Percentiles rank a stretch among this genome's conserved stretches.
phyloP scores from a whole-genome alignment of 1,139 yeast genomes.

The Candida buenavistaensis region DNA sequence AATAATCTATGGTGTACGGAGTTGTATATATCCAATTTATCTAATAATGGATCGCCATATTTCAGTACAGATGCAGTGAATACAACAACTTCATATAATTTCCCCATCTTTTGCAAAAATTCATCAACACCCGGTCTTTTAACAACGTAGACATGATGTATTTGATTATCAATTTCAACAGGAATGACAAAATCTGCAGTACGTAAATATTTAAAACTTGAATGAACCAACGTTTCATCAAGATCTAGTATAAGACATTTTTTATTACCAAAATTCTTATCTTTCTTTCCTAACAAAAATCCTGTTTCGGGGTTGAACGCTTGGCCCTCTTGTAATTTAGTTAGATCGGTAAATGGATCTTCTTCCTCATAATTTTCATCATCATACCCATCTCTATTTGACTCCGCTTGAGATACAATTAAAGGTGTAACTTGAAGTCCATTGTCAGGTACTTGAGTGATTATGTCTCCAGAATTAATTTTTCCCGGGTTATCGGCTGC shows the following conservation, averaged over 20 bases:
- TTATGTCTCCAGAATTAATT: constrained; percentile 9
- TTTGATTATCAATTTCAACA: constrained; percentile 76
- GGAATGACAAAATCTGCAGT: constrained; percentile 96
- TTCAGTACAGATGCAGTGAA: constrained; percentile 95
- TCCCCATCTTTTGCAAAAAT: constrained; percentile 79
- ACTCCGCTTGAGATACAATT: constrained; percentile 22
- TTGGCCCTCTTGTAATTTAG: constrained; percentile 68
- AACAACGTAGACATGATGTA: constrained; percentile 92
- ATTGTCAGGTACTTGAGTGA: constrained; percentile 13
- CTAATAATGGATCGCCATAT: constrained; percentile 93
- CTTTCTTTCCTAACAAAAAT: constrained; percentile 57
- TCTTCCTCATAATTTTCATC: constrained; percentile 24
- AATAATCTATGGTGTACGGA: constrained; percentile 88
- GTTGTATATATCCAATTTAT: constrained; percentile 73
- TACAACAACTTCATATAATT: constrained; percentile 89
- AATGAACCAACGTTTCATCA: constrained; percentile 95
- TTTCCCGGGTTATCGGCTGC: constrained; percentile 1
- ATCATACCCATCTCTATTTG: constrained; percentile 17
- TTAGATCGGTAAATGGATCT: constrained; percentile 48
- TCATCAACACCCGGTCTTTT: constrained; percentile 98
- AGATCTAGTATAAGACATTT: constrained; percentile 90
- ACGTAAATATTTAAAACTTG: constrained; percentile 86
- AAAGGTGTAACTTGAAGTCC: constrained; percentile 11
- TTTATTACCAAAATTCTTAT: constrained; percentile 42
- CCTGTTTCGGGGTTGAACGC: constrained; percentile 58